Conservation (phyloP, 129 eudicot genomes). For the Deinandra increscens region DNA sequence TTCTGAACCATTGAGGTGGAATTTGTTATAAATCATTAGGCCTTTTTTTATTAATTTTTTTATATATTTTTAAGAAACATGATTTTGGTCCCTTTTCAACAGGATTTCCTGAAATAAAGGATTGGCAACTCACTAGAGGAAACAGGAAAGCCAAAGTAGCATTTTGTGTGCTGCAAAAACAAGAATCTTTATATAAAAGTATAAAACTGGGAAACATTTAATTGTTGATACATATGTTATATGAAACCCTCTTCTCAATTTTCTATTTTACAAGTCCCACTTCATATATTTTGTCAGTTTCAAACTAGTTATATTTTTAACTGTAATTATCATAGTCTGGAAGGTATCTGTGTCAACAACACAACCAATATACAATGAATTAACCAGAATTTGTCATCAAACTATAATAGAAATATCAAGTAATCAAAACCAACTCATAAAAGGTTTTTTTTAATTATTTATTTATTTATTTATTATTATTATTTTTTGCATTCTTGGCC, state of each 20-base stretch:
- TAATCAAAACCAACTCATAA: neutral
- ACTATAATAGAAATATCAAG: neutral
- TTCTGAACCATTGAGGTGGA: too few species aligned
- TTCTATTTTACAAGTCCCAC: slow-evolving; percentile 1
- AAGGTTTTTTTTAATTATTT: too few species aligned
- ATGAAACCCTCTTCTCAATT: neutral
- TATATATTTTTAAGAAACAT: too few species aligned
- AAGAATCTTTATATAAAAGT: neutral
- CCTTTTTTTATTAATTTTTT: too few species aligned
- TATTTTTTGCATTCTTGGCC: neutral
- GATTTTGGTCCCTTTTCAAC: neutral
- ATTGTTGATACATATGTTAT: neutral
- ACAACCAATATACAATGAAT: too few species aligned
- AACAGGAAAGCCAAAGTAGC: neutral
- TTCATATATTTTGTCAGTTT: neutral
- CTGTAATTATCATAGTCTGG: neutral
- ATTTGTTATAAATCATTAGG: too few species aligned
- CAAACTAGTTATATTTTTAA: neutral
- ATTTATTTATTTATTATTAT: too few species aligned
- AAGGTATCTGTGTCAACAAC: neutral
- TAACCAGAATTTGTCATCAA: too few species aligned
- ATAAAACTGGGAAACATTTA: neutral
- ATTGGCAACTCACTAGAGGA: neutral
- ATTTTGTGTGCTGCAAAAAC: neutral
- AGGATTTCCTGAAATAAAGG: neutral